phyloP scores from a whole-genome alignment of 352 stramenopile genomes.

The Globisporangium polare region DNA sequence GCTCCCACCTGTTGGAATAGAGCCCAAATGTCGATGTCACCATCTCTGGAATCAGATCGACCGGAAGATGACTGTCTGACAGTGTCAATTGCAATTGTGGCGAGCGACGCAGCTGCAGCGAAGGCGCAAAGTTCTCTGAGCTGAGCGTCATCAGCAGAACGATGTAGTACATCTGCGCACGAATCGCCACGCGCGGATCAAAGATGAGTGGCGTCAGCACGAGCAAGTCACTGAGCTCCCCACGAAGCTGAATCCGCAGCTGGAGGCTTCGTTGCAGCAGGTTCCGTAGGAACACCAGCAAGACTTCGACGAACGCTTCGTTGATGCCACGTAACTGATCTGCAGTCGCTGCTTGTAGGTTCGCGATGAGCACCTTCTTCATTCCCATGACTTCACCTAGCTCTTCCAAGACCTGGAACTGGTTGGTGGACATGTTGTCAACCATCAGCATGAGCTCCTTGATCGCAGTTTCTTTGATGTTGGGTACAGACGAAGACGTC shows the following conservation, averaged over 20 bases:
- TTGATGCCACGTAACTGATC: neutral
- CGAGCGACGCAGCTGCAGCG: neutral
- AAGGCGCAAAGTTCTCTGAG: slow-evolving; percentile 32
- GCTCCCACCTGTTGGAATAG: slow-evolving; percentile 31
- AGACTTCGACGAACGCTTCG: slow-evolving; percentile 15
- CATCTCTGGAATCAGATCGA: slow-evolving; percentile 12
- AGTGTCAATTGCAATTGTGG: too few species aligned
- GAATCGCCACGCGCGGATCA: slow-evolving; percentile 30
- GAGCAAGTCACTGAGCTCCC: slow-evolving; percentile 19
- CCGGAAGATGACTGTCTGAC: neutral
- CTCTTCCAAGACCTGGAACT: slow-evolving; percentile 20
- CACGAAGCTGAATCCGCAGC: slow-evolving; percentile 29
- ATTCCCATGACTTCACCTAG: slow-evolving; percentile 14
- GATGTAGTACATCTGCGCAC: slow-evolving; percentile 58
- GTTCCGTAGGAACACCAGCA: slow-evolving; percentile 36
- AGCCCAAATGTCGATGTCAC: slow-evolving; percentile 33
- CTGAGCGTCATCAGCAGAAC: slow-evolving; percentile 54
- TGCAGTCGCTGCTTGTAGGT: neutral
- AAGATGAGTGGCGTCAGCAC: slow-evolving; percentile 39
- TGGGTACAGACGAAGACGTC: neutral
- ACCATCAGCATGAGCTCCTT: slow-evolving; percentile 23
- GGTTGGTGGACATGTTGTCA: slow-evolving; percentile 10
- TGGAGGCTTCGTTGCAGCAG: slow-evolving; percentile 35
- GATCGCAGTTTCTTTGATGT: slow-evolving; percentile 21
- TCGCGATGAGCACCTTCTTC: slow-evolving; percentile 9